Conservation (phyloP, 129 eudicot genomes). For the Flaveria linearis region DNA sequence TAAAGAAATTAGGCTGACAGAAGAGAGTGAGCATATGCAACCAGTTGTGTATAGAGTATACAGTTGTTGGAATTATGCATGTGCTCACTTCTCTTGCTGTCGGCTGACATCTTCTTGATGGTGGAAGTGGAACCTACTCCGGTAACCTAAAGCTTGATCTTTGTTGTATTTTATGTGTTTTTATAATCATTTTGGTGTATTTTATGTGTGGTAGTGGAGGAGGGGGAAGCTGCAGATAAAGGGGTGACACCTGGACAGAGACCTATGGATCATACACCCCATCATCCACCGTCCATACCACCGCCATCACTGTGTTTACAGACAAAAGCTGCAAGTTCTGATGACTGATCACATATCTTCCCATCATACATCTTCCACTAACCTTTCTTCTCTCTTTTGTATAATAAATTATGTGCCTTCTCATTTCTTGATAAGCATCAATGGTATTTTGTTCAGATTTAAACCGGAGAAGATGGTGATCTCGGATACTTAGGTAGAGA, state of each 20-base stretch:
- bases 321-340: constrained; percentile 27
- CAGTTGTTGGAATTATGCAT: constrained; percentile 37
- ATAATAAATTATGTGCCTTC: background rate
- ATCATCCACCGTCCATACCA: constrained; percentile 23
- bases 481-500: constrained; percentile 19
- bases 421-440: constrained; percentile 9
- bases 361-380: background rate
- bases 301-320: constrained; percentile 19
- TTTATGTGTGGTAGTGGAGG: constrained; percentile 21
- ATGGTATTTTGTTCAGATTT: constrained; percentile 27
- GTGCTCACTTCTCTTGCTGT: constrained; percentile 70
- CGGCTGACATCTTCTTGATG: constrained; percentile 27
- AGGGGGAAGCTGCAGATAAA: constrained; percentile 18
- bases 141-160: background rate
- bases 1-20: constrained; percentile 41
- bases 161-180: constrained; percentile 16
- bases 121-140: background rate
- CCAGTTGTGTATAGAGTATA: constrained; percentile 40
- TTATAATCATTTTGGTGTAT: constrained; percentile 11
- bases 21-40: constrained; percentile 63
- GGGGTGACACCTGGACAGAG: constrained; percentile 36
- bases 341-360: constrained; percentile 12
- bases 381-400: background rate
- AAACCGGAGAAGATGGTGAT: constrained; percentile 32
- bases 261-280: constrained; percentile 3